A percentile compares a stretch with the other conserved stretches of the same genome.
Evolutionary conservation across 805 yeast genomes (phyloP).

Genomic region (Cyberlindnera samutprakarnensis): DNA sequence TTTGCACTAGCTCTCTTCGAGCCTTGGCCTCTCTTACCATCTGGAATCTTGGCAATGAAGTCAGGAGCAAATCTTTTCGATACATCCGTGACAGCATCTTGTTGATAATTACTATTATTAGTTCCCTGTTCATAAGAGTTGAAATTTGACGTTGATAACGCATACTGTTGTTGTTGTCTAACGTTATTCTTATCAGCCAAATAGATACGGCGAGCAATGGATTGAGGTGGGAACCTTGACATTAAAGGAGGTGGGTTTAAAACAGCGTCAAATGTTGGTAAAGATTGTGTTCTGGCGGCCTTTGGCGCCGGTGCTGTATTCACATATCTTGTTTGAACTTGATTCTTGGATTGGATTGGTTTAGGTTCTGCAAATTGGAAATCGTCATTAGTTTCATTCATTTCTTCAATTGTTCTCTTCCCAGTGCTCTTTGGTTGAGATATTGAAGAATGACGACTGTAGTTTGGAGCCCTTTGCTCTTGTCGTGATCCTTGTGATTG

Average conservation of each 20-base stretch:
- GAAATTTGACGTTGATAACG: not conserved
- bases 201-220: slow-evolving; percentile 22
- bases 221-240: slow-evolving; percentile 19
- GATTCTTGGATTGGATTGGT: not conserved
- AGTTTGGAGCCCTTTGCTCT: not conserved
- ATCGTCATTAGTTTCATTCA: not conserved
- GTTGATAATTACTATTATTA: slow-evolving; percentile 6
- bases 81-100: slow-evolving; percentile 8
- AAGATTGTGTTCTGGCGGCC: slow-evolving; percentile 37
- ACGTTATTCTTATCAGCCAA: slow-evolving; percentile 19
- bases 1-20: not conserved
- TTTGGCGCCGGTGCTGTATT: slow-evolving; percentile 39
- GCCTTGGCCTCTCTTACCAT: not conserved
- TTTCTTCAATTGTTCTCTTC: not conserved
- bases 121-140: slow-evolving; percentile 5
- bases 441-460: not conserved
- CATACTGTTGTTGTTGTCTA: slow-evolving; percentile 4
- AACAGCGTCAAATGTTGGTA: slow-evolving; percentile 26
- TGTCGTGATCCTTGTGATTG: not conserved
- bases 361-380: not conserved
- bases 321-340: slow-evolving; percentile 23
- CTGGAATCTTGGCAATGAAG: slow-evolving; percentile 14
- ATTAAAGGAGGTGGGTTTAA: slow-evolving; percentile 12
- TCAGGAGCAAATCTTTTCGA: slow-evolving; percentile 23
- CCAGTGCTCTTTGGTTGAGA: not conserved